Evolutionary conservation across 805 yeast genomes (phyloP), one percentile per base, ranked within the genome.

Genomic region (Candida golubevii): DNA sequence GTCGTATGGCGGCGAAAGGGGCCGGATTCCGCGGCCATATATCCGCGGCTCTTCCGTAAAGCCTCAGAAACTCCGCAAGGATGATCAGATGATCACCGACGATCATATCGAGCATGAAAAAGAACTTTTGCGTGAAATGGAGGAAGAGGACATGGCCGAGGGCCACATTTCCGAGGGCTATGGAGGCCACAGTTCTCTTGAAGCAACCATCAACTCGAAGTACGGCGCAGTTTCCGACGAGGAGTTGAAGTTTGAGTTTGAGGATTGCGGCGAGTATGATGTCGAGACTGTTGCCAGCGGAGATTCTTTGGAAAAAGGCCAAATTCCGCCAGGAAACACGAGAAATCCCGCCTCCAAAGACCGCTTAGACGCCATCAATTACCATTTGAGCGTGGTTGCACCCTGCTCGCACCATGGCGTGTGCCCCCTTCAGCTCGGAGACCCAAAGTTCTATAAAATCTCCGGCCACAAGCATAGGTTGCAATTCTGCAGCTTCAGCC

Each of bases 341-440:
- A 5, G 23, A 18, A 35, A 14, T 8, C 29, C 37, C 28, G 33
- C 44, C 3, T 13, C 51, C 4, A 63, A 60, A 31, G 56, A 62
- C 31, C 23, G 23, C 23, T 18, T 18, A 18, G 32, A 29, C 32
- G 32, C 11, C 32, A 66, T 65, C 36, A 63, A 76, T 58, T 73
- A 76, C 57, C 82, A 83, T 51, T 57, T 89, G 40, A 75, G 77
- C 34, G 73, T 91, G 8, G 59, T 91, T 14, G 96, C 96, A 0
- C 99, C 99, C 3, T 93, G 97, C 59, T 65, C 91, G 0, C 97
- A 93, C 60, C 96, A 88, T 56, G 78, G 82, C 10, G 75, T 71
- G 51, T 90, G 97, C 57, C 97, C 98, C 0, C 66, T 91, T 43
- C 97, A 90, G 62, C 72, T 80, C 29, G 82, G 84, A 11, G 84